A percentile compares a stretch with the other conserved stretches of the same genome.
These are phyloP conservation scores for Colletotrichum graminicola DNA, from an alignment of 2,329 filamentous ascomycete species.

Conservation along the genomic window DNA sequence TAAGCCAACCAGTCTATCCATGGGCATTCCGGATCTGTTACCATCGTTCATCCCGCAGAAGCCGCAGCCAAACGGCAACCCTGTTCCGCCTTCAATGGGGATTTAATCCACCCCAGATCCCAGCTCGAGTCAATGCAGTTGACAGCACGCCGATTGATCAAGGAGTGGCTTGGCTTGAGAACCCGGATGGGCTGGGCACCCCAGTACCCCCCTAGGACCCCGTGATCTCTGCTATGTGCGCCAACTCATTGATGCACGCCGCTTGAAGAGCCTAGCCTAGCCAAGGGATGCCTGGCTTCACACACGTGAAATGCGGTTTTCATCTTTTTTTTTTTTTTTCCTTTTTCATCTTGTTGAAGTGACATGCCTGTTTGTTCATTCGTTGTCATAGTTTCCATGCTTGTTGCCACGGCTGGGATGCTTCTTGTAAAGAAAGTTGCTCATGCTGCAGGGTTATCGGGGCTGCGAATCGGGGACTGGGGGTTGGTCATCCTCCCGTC, in stretches of 20 bases:
- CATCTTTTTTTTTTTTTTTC: no score
- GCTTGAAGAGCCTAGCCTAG: conserved; percentile 81
- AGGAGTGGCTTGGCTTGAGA: conserved; percentile 31
- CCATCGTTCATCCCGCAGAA: conserved; percentile 6
- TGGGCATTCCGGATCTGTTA: background rate
- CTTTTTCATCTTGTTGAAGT: background rate
- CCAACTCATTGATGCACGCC: conserved; percentile 77
- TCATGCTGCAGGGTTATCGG: conserved; percentile 10
- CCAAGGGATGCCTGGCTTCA: conserved; percentile 1
- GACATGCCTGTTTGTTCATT: background rate
- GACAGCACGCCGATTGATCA: conserved; percentile 21
- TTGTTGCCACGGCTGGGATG: conserved; percentile 9
- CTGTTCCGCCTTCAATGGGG: conserved; percentile 22
- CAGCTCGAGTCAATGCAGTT: conserved; percentile 29
- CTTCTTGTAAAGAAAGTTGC: conserved; percentile 18
- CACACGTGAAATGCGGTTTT: conserved; percentile 19
- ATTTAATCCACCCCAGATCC: conserved; percentile 2
- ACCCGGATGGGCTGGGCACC: conserved; percentile 35
- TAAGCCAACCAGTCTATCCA: conserved; percentile 4
- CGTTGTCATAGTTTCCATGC: conserved; percentile 11
- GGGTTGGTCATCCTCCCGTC: conserved; percentile 28
- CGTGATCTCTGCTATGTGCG: conserved; percentile 48
- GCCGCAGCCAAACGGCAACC: conserved; percentile 1
- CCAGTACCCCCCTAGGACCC: conserved; percentile 29
- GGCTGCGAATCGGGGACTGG: conserved; percentile 27